Evolutionary conservation across 2,329 filamentous ascomycete genomes (phyloP).

Genomic region (Chrysoporthe puriensis): DNA sequence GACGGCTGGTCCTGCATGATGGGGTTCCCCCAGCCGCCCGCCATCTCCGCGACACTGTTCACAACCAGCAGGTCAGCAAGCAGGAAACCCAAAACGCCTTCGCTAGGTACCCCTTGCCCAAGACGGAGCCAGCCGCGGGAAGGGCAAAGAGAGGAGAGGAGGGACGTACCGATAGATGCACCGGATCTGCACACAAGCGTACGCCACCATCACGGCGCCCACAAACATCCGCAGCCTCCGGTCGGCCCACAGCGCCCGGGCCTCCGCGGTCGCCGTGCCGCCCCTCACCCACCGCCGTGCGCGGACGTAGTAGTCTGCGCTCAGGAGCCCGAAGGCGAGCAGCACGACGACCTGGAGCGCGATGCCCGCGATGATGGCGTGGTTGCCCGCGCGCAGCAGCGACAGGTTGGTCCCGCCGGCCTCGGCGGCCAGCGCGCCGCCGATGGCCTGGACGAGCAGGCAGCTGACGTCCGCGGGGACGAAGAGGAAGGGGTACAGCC

Average conservation of each 20-base stretch:
- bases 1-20: constrained; percentile 66
- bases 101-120: neutral
- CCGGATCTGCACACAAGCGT: constrained; percentile 50
- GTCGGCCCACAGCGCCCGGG: constrained; percentile 47
- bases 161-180: constrained; percentile 56
- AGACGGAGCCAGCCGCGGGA: neutral
- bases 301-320: constrained; percentile 50
- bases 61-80: neutral
- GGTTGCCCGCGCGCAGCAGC: constrained; percentile 52
- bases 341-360: constrained; percentile 57
- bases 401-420: constrained; percentile 40
- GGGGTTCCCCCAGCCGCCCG: constrained; percentile 64
- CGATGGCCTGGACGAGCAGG: constrained; percentile 61
- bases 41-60: constrained; percentile 63
- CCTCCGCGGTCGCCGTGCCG: constrained; percentile 36
- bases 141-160: neutral
- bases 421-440: constrained; percentile 58
- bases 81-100: neutral
- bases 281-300: constrained; percentile 44
- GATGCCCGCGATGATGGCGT: constrained; percentile 57
- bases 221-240: constrained; percentile 48
- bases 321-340: constrained; percentile 48
- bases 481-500: constrained; percentile 60
- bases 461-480: constrained; percentile 63
- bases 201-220: constrained; percentile 50